Evolutionary conservation across 2,329 filamentous ascomycete genomes (phyloP).

Genomic region (Paraphoma chrysanthemicola): DNA sequence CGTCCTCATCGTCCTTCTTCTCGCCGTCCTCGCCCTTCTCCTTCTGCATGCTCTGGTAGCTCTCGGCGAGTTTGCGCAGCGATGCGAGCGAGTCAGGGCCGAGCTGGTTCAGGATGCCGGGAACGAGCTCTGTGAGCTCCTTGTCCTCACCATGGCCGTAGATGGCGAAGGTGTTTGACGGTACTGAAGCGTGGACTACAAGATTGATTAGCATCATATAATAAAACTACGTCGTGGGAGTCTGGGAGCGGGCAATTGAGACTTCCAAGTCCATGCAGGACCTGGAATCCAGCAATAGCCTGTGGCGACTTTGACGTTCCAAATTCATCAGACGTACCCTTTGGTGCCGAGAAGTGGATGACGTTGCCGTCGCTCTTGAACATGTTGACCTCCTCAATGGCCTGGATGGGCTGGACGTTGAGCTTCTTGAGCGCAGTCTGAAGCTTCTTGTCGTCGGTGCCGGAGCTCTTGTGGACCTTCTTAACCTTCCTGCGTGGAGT

Average conservation of each 20-base stretch:
- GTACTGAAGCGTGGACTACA: slow-evolving; percentile 92
- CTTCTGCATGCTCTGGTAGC: slow-evolving; percentile 99
- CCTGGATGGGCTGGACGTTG: slow-evolving; percentile 99
- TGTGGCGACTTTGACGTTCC: too few species aligned
- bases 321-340: slow-evolving; percentile 69
- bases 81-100: slow-evolving; percentile 97
- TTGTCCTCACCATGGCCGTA: slow-evolving; percentile 99
- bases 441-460: slow-evolving; percentile 99
- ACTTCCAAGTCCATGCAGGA: not conserved
- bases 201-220: not conserved
- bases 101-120: slow-evolving; percentile 99
- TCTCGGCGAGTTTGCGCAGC: slow-evolving; percentile 97
- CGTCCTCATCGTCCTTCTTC: slow-evolving; percentile 69
- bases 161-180: slow-evolving; percentile 99
- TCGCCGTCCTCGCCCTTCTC: slow-evolving; percentile 78
- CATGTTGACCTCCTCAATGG: slow-evolving; percentile 99
- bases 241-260: too few species aligned
- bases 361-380: slow-evolving; percentile 99
- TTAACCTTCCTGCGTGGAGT: slow-evolving; percentile 98
- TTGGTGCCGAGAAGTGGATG: slow-evolving; percentile 97
- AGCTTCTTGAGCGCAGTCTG: slow-evolving; percentile 98
- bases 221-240: too few species aligned
- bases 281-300: too few species aligned
- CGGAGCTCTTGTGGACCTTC: slow-evolving; percentile 92
- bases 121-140: slow-evolving; percentile 98